Percentiles rank a stretch among this genome's conserved stretches.
phyloP scores from a whole-genome alignment of 2,329 filamentous ascomycete genomes.

The Microdochium trichocladiopsis region DNA sequence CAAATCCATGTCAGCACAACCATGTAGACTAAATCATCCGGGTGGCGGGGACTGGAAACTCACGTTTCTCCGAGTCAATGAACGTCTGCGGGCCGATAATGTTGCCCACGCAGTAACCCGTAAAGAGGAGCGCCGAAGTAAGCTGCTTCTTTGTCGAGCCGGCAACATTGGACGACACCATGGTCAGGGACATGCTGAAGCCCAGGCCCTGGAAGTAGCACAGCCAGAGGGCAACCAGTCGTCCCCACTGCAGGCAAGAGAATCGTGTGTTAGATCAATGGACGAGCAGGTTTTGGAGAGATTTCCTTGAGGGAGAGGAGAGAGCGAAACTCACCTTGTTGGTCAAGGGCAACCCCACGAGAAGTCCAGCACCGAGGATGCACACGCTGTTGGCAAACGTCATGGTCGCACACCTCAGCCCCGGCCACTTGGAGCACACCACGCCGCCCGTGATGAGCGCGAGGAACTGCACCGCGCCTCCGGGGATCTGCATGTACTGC shows the following conservation, averaged over 20 bases:
- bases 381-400: constrained; percentile 47
- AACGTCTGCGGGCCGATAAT: constrained; percentile 25
- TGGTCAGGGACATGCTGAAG: constrained; percentile 22
- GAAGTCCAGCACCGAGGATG: constrained; percentile 42
- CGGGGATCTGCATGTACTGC: constrained; percentile 54
- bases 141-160: constrained; percentile 24
- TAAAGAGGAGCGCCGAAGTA: constrained; percentile 18
- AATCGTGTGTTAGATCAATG: background rate
- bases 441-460: constrained; percentile 42
- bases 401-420: constrained; percentile 47
- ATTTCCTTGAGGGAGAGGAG: background rate
- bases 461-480: constrained; percentile 49
- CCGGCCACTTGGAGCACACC: constrained; percentile 44
- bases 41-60: constrained; percentile 2
- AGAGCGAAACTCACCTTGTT: constrained; percentile 31
- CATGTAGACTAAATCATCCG: background rate
- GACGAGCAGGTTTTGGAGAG: background rate
- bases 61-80: constrained; percentile 13
- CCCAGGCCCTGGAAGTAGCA: constrained; percentile 23
- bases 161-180: constrained; percentile 23
- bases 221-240: constrained; percentile 49
- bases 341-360: constrained; percentile 39
- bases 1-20: background rate
- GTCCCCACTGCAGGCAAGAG: constrained; percentile 40
- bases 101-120: constrained; percentile 22